Conservation (phyloP, 768 basidiomycete genomes). For the Cystobasidium onofrii region DNA sequence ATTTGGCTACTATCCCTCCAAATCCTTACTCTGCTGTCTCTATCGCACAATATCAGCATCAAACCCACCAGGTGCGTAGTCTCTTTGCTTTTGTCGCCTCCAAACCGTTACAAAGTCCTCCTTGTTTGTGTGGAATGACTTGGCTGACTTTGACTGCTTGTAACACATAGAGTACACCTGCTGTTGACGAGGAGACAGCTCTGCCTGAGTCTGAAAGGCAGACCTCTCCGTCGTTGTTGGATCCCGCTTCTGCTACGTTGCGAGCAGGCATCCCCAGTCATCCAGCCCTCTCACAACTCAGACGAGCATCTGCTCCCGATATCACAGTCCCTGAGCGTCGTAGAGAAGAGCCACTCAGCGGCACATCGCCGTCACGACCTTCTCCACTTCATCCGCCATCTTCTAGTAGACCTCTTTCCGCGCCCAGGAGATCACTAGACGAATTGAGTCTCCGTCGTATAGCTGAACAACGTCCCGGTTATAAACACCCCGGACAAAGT, state of each 20-base stretch:
- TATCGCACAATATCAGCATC: not conserved
- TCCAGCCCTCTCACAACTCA: not conserved
- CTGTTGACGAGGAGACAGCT: no score
- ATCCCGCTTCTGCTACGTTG: not conserved
- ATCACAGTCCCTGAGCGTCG: not conserved
- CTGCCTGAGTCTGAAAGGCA: no score
- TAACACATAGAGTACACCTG: no score
- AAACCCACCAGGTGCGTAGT: not conserved
- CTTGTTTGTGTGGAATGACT: no score
- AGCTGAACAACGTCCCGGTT: not conserved
- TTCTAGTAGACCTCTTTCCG: not conserved
- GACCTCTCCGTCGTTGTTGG: no score
- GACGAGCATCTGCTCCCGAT: not conserved
- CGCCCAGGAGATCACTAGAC: not conserved
- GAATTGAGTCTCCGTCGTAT: not conserved
- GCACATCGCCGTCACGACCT: not conserved
- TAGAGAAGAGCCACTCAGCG: not conserved
- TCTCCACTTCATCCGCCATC: not conserved
- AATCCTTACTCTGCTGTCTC: conserved; percentile 11
- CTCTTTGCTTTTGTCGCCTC: no score
- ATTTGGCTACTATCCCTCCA: not conserved
- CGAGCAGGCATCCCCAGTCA: not conserved
- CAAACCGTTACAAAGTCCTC: no score
- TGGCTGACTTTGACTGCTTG: no score
- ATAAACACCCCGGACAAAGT: not conserved